A percentile compares a stretch with the other conserved stretches of the same genome.
Evolutionary conservation across 495 filamentous ascomycete species (phyloP).

Genomic region (Niebla homalea): DNA sequence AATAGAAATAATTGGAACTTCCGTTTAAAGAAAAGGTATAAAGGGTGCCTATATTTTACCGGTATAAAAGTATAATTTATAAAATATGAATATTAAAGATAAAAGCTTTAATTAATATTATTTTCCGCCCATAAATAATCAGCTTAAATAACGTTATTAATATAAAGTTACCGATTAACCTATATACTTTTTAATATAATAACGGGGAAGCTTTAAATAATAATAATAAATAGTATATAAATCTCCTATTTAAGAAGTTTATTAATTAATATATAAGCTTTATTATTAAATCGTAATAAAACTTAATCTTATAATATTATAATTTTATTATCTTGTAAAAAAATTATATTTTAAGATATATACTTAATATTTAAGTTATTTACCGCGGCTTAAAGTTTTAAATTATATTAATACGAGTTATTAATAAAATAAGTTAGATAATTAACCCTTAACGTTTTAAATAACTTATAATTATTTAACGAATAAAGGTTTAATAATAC

Average conservation of each 20-base stretch:
- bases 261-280: not conserved
- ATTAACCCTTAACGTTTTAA: constrained; percentile 1
- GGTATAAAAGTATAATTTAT: not conserved
- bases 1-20: not conserved
- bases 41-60: not conserved
- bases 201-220: constrained; percentile 1
- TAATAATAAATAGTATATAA: constrained; percentile 9
- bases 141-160: not conserved
- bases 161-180: constrained; percentile 3
- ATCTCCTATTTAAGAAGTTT: not conserved
- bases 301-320: not conserved
- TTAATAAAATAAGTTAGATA: constrained; percentile 5
- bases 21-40: constrained; percentile 6
- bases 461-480: not conserved
- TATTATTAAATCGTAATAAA: constrained; percentile 2
- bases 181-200: constrained; percentile 3
- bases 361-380: constrained; percentile 2
- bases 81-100: constrained; percentile 1
- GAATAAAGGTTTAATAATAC: too few species aligned
- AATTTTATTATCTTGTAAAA: too few species aligned
- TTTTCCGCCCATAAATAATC: constrained; percentile 3
- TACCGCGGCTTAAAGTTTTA: constrained; percentile 6
- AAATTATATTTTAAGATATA: constrained; percentile 7
- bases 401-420: constrained; percentile 1
- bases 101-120: constrained; percentile 6